phyloP scores from a whole-genome alignment of 352 stramenopile species.

The Phytophthora capsici region DNA sequence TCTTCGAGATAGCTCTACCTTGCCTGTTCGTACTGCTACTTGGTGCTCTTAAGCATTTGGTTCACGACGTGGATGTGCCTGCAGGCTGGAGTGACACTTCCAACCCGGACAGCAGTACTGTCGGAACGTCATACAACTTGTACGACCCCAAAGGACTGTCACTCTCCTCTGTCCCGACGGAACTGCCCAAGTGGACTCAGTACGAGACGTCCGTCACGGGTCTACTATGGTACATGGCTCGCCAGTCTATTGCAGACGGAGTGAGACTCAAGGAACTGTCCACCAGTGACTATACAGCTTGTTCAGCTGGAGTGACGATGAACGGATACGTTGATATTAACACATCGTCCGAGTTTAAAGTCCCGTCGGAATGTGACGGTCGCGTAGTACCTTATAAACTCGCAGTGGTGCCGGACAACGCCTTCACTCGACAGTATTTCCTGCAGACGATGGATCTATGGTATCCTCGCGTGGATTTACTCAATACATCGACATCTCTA shows the following conservation, averaged over 20 bases:
- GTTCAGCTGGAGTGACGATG: constrained; percentile 34
- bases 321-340: constrained; percentile 47
- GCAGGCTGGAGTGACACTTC: constrained; percentile 50
- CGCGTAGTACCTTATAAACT: constrained; percentile 64
- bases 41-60: constrained; percentile 55
- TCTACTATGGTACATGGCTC: constrained; percentile 50
- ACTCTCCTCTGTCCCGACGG: constrained; percentile 33
- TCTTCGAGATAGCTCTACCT: constrained; percentile 57
- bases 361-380: constrained; percentile 43
- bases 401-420: constrained; percentile 52
- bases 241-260: constrained; percentile 40
- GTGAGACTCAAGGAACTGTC: constrained; percentile 49
- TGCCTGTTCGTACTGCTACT: constrained; percentile 66
- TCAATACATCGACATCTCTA: constrained; percentile 33
- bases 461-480: constrained; percentile 66
- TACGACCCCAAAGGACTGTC: constrained; percentile 37
- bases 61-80: constrained; percentile 52
- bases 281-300: constrained; percentile 31
- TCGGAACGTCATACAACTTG: constrained; percentile 50
- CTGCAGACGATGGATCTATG: constrained; percentile 53
- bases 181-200: constrained; percentile 50
- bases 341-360: constrained; percentile 29
- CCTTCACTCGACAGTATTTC: constrained; percentile 72
- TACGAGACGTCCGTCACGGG: constrained; percentile 61
- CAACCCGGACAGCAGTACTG: neutral